Base-by-base conservation (phyloP, 495 filamentous ascomycete species). In the Hypoxylon trugodes region DNA sequence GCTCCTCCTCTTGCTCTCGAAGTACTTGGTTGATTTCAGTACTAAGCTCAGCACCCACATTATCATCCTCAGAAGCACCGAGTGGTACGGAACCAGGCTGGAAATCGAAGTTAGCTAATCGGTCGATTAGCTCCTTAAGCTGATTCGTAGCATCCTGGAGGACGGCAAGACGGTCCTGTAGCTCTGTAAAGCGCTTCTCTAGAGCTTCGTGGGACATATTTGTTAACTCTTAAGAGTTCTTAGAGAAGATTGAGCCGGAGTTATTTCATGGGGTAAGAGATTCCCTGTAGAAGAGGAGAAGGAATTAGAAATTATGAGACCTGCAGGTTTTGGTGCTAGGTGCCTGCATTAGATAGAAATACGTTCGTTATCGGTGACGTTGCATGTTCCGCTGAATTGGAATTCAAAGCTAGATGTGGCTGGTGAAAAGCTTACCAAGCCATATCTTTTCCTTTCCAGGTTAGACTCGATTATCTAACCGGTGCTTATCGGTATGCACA, bases 1-100 rank as follows among this genome's bases (percentile, higher is more conserved):
- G 82, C 54, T 96, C 91, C 28, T 93, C 87, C 71, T 97, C 92
- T 42, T 91, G 86, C 51, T 95, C 90, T 68, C 91, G 90, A 42
- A 98, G 77, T 48, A 82, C 81, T 63, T 90, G 84, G 66, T 91
- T 91, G 53, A 97, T 97, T 71, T 95, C 91, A 18, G 84, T 75
- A 45, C 85, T 85, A 6, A 98, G 84, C 70, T 97, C 95, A n/a
- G 87, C 55, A 26, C 89, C 84, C 6, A 86, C 86, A 68, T 91
- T 76, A 47, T 73, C 84, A 43, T 85, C 83, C 8, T 86, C 86
- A 58, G 81, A 72, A 18, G 73, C 66, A 73, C 69, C 79, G 59
- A 82, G 81, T 28, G 80, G 83, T 15, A 80, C 76, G 8, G 81
- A 80, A 12, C 86, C 87, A 12, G 85, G 86, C 42, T 84, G 81